phyloP scores from a whole-genome alignment of 2,329 filamentous ascomycete genomes.

The Cladophialophora exuberans region DNA sequence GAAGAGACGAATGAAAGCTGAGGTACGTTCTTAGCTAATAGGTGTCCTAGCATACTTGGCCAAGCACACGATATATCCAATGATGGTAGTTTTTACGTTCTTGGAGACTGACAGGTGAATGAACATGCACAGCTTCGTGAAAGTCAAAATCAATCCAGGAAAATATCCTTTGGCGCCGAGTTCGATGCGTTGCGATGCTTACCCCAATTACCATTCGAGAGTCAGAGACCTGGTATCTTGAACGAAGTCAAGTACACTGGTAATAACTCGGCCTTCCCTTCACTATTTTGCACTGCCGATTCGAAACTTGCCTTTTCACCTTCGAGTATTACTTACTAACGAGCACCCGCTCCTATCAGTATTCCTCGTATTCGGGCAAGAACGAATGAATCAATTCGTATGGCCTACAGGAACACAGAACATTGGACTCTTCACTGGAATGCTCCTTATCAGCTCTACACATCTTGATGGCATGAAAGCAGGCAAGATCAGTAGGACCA shows the following conservation, averaged over 20 bases:
- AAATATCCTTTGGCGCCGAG: not conserved
- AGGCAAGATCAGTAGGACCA: not conserved
- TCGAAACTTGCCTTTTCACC: not conserved
- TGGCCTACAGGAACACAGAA: not conserved
- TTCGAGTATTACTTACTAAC: not conserved
- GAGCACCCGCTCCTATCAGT: not conserved
- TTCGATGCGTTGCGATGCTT: not conserved
- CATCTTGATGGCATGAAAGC: not conserved
- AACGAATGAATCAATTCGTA: not conserved
- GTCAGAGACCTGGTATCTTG: not conserved
- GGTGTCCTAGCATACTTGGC: not conserved
- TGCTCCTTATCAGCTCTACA: not conserved
- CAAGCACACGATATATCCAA: too few relatives aligned
- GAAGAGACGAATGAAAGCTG: not conserved
- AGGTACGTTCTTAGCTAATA: not conserved
- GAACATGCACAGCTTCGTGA: not conserved
- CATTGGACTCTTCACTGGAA: not conserved
- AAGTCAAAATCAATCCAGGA: not conserved
- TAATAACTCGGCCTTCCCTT: not conserved
- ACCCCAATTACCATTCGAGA: not conserved
- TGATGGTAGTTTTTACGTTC: too few relatives aligned
- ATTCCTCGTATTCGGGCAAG: not conserved
- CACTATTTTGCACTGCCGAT: not conserved
- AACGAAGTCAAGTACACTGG: not conserved
- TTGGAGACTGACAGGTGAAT: not conserved